Conservation (phyloP, 805 yeast genomes). For the Debaryomyces maramus region DNA sequence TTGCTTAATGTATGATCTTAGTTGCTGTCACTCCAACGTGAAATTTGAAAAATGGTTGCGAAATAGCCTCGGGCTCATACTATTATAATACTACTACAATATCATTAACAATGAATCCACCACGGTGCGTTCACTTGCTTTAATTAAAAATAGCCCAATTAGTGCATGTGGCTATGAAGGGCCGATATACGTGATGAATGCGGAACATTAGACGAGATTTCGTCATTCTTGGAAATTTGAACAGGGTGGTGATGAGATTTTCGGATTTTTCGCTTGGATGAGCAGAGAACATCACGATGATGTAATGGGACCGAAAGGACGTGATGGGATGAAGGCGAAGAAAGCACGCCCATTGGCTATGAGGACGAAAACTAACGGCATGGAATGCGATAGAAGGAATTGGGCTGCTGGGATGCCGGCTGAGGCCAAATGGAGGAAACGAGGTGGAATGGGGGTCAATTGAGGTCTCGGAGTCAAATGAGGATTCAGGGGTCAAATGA, state of each 20-base stretch:
- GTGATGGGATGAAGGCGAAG: too few species aligned
- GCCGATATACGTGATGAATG: neutral
- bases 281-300: neutral
- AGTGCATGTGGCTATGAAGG: neutral
- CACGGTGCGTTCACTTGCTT: slow-evolving; percentile 1
- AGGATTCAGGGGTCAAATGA: too few species aligned
- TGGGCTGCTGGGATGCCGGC: too few species aligned
- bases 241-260: neutral
- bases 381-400: too few species aligned
- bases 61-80: neutral
- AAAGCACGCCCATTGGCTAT: too few species aligned
- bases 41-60: slow-evolving; percentile 1
- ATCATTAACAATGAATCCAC: neutral
- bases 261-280: neutral
- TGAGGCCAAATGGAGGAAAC: too few species aligned
- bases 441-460: too few species aligned
- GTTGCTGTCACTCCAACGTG: neutral
- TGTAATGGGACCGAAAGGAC: too few species aligned
- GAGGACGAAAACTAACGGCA: too few species aligned
- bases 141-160: neutral
- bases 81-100: too few species aligned
- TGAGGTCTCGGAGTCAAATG: too few species aligned
- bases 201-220: neutral
- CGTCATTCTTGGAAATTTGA: neutral
- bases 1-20: neutral